Base-by-base conservation (phyloP, 2,329 filamentous ascomycete species). In the Fusarium sp. region DNA sequence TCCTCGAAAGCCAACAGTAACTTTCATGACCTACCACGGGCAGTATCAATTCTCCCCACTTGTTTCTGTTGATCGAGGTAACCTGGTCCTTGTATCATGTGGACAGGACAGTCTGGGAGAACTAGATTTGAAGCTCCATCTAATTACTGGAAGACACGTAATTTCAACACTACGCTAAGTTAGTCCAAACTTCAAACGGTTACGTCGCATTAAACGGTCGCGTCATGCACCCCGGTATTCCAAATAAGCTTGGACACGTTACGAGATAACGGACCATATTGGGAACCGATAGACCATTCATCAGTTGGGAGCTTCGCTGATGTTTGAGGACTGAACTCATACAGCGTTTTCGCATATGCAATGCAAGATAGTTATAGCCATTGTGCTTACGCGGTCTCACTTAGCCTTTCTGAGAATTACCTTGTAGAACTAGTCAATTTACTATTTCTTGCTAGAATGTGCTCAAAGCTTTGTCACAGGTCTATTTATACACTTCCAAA, bases 81-180 rank as follows among this genome's bases (percentile, higher is more conserved):
- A 42, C 23, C 57, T 11, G 31, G 47, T 60, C 55, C 55, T 7
- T 53, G 58, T 18, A 28, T 28, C 20, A 30, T 8, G 28, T 30
- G 28, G 28, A 10, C 28, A 30, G 9, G 28, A 30, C 28, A 23
- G 15, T 44, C 26, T 18, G 30, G 28, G 16, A 45, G 30, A n/a
- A 31, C 13, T 31, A 45, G 16, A 31, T 13, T 45, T 11, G 5
- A 10, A 37, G 8, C 28, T 18, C 13, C 23, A 33, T 36, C 26
- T 28, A 45, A 45, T 31, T 45, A 45, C 11, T 30, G 37, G 33
- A 18, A 34, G 59, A 36, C 59, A 58, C 45, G 45, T 57, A 57
- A 30, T 20, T n/a, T 18, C 18, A 28, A 28, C 26, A 20, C 33
- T 30, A 8, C 23, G 23, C 34, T 18, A 6, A 33, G 33, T 50